A percentile compares a stretch with the other conserved stretches of the same genome.
Evolutionary conservation across 75 land plant species (phyloP).

Genomic region (Pseudotsuga menziesii): DNA sequence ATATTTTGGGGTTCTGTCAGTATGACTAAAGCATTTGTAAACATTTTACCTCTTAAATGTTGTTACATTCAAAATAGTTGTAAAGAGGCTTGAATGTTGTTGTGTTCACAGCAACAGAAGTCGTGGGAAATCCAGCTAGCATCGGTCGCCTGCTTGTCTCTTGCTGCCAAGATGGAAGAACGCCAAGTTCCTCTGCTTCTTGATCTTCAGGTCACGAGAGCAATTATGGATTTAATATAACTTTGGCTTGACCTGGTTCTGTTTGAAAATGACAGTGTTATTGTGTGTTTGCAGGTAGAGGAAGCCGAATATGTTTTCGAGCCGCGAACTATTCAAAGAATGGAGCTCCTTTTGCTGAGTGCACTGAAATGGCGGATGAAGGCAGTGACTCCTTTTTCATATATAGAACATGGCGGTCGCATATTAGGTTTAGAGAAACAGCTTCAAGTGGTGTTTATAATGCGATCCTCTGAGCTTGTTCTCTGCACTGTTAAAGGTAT

Average conservation of each 20-base stretch:
- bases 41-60: no score
- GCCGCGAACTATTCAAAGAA: constrained; percentile 53
- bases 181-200: constrained; percentile 46
- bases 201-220: constrained; percentile 33
- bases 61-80: no score
- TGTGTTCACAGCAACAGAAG: neutral
- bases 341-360: constrained; percentile 61
- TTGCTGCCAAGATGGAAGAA: constrained; percentile 67
- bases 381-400: constrained; percentile 52
- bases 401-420: constrained; percentile 27
- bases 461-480: constrained; percentile 16
- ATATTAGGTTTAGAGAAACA: constrained; percentile 21
- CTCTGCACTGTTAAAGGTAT: constrained; percentile 23
- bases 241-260: neutral
- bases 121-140: constrained; percentile 45
- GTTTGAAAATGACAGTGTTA: neutral
- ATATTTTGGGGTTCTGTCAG: no score
- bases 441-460: constrained; percentile 11
- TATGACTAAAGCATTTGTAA: no score
- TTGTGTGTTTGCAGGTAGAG: constrained; percentile 8
- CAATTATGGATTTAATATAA: neutral
- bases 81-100: no score
- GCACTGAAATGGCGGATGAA: constrained; percentile 63
- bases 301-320: constrained; percentile 49
- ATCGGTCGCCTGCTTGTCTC: constrained; percentile 51